Evolutionary conservation across 1,284 basidiomycete species (phyloP), one percentile per base, ranked within the genome.

Genomic region (Phlebopus sp.): DNA sequence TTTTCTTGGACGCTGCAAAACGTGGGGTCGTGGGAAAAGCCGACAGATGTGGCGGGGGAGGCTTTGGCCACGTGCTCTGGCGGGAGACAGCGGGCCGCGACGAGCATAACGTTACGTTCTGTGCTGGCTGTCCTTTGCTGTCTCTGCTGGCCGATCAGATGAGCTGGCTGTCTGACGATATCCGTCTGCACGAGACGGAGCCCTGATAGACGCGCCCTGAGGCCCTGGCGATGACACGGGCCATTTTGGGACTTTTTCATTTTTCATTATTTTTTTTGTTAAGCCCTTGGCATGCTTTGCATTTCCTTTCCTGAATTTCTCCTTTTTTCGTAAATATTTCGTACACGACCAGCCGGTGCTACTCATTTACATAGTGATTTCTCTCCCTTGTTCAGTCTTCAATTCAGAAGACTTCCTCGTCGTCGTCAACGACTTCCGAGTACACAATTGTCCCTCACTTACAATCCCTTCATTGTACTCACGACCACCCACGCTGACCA

Each of bases 401-500:
- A 40, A 46, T 58, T 54, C 41, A 49, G 43, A 52, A 54, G 64
- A 46, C 66, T 60, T 62, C 60, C 43, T 59, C 65, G 62, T 62
- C 65, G 66, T 60, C 52, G 47, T 49, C 54, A 51, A 53, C 67
- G 62, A 39, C 60, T 60, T 55, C 50, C 52, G 47, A 47, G 53
- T 35, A 23, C 29, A 32, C 44, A 37, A 35, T 45, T 43, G 45
- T 52, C 59, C 59, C 55, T 66, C 63, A 44, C 64, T 63, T 60
- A 51, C 42, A 55, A 60, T 53, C 53, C 51, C 56, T 52, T 54
- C 61, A 63, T 59, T 59, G 55, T 62, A 55, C 56, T 77, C 59
- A 79, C 77, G 78, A 79, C 73, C 66, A 49, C 64, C 64, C 58
- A 77, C 76, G 78, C 77, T 81, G 69, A 77, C 75, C 64, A 79